Percentiles rank a stretch among this genome's conserved stretches.
Conservation (phyloP, 2,329 filamentous ascomycete species). For the Stemphylium vesicarium region DNA sequence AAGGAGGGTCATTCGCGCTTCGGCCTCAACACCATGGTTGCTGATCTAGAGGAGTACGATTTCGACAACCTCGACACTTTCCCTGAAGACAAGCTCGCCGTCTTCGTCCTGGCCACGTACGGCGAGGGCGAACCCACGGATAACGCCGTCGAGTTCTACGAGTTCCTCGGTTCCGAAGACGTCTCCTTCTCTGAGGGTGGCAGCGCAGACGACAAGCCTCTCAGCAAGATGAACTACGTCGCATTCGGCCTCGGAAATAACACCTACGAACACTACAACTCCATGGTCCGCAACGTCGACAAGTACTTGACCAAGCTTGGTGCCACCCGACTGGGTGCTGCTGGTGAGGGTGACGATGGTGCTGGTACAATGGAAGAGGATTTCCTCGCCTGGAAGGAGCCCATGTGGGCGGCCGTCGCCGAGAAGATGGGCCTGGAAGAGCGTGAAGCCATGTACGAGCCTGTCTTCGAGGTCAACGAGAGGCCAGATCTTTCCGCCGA, state of each 20-base stretch:
- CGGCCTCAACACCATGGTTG: slow-evolving; percentile 96
- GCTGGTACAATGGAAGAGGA: slow-evolving; percentile 99
- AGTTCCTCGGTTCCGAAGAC: slow-evolving; percentile 87
- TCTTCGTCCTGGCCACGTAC: slow-evolving; percentile 97
- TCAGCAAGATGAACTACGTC: slow-evolving; percentile 88
- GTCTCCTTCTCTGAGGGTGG: slow-evolving; percentile 76
- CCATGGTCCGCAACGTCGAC: slow-evolving; percentile 93
- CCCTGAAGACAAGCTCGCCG: slow-evolving; percentile 86
- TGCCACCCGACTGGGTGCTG: slow-evolving; percentile 80
- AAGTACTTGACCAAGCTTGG: slow-evolving; percentile 81
- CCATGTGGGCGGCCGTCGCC: slow-evolving; percentile 90
- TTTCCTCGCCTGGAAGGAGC: slow-evolving; percentile 98
- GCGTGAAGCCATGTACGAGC: slow-evolving; percentile 94
- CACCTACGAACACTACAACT: slow-evolving; percentile 99
- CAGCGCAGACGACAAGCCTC: slow-evolving; percentile 68
- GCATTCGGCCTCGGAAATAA: slow-evolving; percentile 98
- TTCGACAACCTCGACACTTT: slow-evolving; percentile 91
- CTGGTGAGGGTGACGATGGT: slow-evolving; percentile 95
- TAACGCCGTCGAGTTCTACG: slow-evolving; percentile 98
- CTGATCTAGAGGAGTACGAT: slow-evolving; percentile 97
- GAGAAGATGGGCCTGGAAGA: slow-evolving; percentile 89
- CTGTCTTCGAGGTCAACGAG: slow-evolving; percentile 83
- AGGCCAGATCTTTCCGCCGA: slow-evolving; percentile 75
- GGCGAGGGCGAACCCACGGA: slow-evolving; percentile 98
- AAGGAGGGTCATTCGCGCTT: slow-evolving; percentile 98